Evolutionary conservation across 2,329 filamentous ascomycete species (phyloP).

Genomic region (Aspergillus sp.): DNA sequence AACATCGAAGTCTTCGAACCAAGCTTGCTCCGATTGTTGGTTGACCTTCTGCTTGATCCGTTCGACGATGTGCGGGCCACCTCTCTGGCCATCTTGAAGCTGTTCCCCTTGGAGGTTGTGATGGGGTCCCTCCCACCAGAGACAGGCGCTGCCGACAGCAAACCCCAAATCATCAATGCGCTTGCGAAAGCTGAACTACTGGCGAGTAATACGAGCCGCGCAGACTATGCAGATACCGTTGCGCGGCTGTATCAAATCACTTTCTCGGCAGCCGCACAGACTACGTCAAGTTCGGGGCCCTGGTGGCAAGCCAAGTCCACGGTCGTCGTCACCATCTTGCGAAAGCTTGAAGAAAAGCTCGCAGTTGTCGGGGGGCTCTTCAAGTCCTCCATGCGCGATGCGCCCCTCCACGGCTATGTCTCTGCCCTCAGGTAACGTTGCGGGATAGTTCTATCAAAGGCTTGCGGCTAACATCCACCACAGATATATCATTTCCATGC

Average conservation of each 20-base stretch:
- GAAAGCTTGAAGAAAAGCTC: slow-evolving; percentile 65
- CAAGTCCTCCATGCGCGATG: slow-evolving; percentile 62
- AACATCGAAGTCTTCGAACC: slow-evolving; percentile 44
- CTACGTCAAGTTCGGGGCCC: slow-evolving; percentile 13
- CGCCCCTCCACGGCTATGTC: slow-evolving; percentile 69
- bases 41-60: slow-evolving; percentile 81
- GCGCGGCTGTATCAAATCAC: slow-evolving; percentile 73
- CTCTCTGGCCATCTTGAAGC: slow-evolving; percentile 46
- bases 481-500: slow-evolving; percentile 51
- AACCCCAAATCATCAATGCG: slow-evolving; percentile 11
- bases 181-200: slow-evolving; percentile 25
- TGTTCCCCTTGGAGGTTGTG: slow-evolving; percentile 34
- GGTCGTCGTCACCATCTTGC: slow-evolving; percentile 59
- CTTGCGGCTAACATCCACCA: not conserved
- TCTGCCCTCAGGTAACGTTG: slow-evolving; percentile 59
- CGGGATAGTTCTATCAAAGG: not conserved
- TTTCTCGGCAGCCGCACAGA: slow-evolving; percentile 55
- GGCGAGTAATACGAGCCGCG: slow-evolving; percentile 66
- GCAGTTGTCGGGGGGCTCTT: slow-evolving; percentile 63
- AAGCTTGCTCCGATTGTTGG: slow-evolving; percentile 54
- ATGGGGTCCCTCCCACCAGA: slow-evolving; percentile 12
- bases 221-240: slow-evolving; percentile 89
- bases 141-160: not conserved
- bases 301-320: slow-evolving; percentile 41
- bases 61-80: slow-evolving; percentile 83